Evolutionary conservation across 2,329 filamentous ascomycete species (phyloP).

Genomic region (Beauveria rudraprayagi): DNA sequence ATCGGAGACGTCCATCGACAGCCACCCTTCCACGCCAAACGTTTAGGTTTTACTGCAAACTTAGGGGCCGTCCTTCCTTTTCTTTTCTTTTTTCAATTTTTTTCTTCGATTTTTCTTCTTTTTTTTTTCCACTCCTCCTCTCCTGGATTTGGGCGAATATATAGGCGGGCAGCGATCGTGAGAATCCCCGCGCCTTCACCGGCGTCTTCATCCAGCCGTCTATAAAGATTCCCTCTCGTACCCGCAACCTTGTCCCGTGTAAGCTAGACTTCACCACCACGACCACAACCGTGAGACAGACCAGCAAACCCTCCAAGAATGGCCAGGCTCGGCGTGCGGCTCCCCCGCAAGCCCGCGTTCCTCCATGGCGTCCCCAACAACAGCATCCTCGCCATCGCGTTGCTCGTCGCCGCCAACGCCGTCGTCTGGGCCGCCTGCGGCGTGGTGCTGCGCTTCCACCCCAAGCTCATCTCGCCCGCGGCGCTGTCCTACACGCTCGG

Average conservation of each 20-base stretch:
- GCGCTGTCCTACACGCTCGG: conserved; percentile 83
- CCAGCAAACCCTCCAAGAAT: neutral
- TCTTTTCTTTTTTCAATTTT: too few relatives aligned
- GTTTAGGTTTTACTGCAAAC: neutral
- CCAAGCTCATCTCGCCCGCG: conserved; percentile 66
- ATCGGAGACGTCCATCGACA: neutral
- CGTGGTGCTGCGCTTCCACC: conserved; percentile 44
- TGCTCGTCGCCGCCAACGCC: conserved; percentile 43
- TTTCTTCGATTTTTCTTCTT: too few relatives aligned
- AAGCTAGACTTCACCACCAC: neutral
- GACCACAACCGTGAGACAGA: neutral
- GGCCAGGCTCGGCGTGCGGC: neutral
- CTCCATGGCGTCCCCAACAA: conserved; percentile 25
- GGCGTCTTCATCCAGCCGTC: neutral
- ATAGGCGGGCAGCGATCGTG: neutral
- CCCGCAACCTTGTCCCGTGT: neutral
- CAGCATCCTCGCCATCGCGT: conserved; percentile 40
- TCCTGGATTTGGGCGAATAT: neutral
- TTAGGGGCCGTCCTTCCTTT: neutral
- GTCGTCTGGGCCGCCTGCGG: conserved; percentile 47
- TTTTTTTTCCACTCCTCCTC: too few relatives aligned
- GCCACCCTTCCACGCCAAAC: conserved; percentile 14
- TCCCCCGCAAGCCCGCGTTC: conserved; percentile 22
- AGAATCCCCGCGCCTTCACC: neutral
- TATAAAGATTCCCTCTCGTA: neutral